A percentile compares a stretch with the other conserved stretches of the same genome.
Evolutionary conservation across 371 early-diverging fungal genomes (phyloP).

Genomic region (Mortierella sp.): DNA sequence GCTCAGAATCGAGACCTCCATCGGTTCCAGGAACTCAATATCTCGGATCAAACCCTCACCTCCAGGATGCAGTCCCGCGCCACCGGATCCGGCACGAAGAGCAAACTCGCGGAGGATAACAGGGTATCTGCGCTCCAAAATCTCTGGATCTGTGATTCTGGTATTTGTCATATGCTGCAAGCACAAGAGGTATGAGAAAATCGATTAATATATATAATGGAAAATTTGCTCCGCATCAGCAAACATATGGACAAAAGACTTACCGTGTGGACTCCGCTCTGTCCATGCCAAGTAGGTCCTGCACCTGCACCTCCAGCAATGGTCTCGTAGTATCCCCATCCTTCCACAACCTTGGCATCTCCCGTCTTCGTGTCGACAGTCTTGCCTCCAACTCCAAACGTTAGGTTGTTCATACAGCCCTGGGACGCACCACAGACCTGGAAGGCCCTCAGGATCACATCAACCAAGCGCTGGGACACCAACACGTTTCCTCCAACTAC

Average conservation of each 20-base stretch:
- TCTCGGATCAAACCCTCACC: conserved; percentile 93
- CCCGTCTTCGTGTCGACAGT: conserved; percentile 61
- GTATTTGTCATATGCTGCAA: conserved; percentile 97
- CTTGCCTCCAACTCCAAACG: conserved; percentile 87
- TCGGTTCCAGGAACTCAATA: conserved; percentile 81
- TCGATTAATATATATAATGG: not conserved
- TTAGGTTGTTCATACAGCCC: conserved; percentile 96
- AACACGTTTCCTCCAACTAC: conserved; percentile 98
- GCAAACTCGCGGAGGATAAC: conserved; percentile 90
- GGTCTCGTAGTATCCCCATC: conserved; percentile 98
- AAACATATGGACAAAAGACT: not conserved
- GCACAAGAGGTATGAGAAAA: conserved; percentile 1
- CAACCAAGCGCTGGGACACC: conserved; percentile 94
- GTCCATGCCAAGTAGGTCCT: conserved; percentile 91
- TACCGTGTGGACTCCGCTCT: conserved; percentile 77
- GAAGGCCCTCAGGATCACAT: conserved; percentile 92
- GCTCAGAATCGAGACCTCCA: conserved; percentile 91
- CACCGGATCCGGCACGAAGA: conserved; percentile 85
- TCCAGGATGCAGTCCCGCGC: conserved; percentile 81
- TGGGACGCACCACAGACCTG: conserved; percentile 93
- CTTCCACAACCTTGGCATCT: conserved; percentile 59
- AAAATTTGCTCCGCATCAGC: no score
- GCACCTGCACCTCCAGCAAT: conserved; percentile 90
- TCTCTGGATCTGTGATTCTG: conserved; percentile 96
- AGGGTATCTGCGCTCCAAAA: conserved; percentile 94